phyloP scores from a whole-genome alignment of 441 rosid genomes.

The Metrosideros polymorpha region DNA sequence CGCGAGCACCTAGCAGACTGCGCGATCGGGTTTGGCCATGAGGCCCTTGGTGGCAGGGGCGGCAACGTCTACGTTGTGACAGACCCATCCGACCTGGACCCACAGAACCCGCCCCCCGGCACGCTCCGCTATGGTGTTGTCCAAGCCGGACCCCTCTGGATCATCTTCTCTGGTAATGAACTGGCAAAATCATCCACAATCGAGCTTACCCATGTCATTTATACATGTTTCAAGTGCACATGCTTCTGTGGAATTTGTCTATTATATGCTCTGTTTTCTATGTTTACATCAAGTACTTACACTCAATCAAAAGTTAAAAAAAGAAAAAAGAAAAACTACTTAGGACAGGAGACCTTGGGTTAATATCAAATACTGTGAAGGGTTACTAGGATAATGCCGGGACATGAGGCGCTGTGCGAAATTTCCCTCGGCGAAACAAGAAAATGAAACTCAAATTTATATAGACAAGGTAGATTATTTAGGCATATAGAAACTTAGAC shows the following conservation, averaged over 20 bases:
- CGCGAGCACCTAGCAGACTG: constrained; percentile 8
- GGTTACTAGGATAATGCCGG: neutral
- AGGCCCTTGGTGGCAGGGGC: constrained; percentile 3
- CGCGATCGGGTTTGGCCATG: constrained; percentile 4
- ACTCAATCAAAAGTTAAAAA: neutral
- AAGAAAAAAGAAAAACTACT: neutral
- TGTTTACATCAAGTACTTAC: neutral
- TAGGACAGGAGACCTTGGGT: neutral
- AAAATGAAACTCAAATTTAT: neutral
- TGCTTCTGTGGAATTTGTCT: neutral
- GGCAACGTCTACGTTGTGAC: neutral
- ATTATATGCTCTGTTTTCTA: neutral
- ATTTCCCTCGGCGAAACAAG: neutral
- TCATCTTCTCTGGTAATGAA: constrained; percentile 5
- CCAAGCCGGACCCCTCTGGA: constrained; percentile 13
- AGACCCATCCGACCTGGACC: constrained; percentile 4
- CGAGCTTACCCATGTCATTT: neutral
- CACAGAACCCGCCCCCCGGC: constrained; percentile 3
- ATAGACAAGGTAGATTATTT: neutral
- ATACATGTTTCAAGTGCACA: neutral
- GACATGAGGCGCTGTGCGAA: neutral
- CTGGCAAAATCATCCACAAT: neutral
- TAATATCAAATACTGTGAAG: neutral
- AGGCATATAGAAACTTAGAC: neutral
- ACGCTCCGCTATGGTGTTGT: constrained; percentile 7